Evolutionary conservation across 805 yeast genomes (phyloP).

Genomic region (Lachancea mirantina): DNA sequence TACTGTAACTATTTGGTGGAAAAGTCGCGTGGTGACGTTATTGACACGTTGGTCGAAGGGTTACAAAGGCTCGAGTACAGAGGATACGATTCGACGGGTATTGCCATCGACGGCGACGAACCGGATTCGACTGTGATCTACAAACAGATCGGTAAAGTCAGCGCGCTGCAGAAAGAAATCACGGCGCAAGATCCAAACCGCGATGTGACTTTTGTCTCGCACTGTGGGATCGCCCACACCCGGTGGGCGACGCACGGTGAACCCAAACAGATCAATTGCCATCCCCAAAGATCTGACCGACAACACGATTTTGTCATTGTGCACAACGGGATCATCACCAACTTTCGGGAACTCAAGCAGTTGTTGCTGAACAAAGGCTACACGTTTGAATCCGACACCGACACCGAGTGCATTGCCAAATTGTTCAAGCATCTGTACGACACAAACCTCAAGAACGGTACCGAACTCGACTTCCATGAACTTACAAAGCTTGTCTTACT

Average conservation of each 20-base stretch:
- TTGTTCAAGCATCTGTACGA: slow-evolving; percentile 87
- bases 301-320: slow-evolving; percentile 82
- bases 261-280: slow-evolving; percentile 81
- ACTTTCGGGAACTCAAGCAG: slow-evolving; percentile 84
- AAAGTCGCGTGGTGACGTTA: slow-evolving; percentile 84
- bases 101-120: slow-evolving; percentile 87
- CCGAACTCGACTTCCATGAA: slow-evolving; percentile 79
- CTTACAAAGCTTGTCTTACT: slow-evolving; percentile 85
- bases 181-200: slow-evolving; percentile 45
- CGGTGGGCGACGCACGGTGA: slow-evolving; percentile 99
- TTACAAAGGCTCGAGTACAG: slow-evolving; percentile 86
- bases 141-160: slow-evolving; percentile 90
- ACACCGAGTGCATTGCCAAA: slow-evolving; percentile 96
- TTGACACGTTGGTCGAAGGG: slow-evolving; percentile 84
- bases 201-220: slow-evolving; percentile 63
- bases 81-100: slow-evolving; percentile 96
- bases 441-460: slow-evolving; percentile 61
- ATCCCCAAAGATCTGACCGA: slow-evolving; percentile 89
- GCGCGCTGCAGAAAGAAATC: slow-evolving; percentile 64
- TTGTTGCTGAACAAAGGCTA: slow-evolving; percentile 74
- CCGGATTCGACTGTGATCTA: slow-evolving; percentile 62
- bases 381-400: slow-evolving; percentile 85
- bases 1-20: slow-evolving; percentile 93
- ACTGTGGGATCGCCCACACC: slow-evolving; percentile 96
- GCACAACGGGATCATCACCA: slow-evolving; percentile 97